Percentiles rank a stretch among this genome's conserved stretches.
phyloP scores from a whole-genome alignment of 148 eudicot genomes.

The Tetragonia tetragonoides region DNA sequence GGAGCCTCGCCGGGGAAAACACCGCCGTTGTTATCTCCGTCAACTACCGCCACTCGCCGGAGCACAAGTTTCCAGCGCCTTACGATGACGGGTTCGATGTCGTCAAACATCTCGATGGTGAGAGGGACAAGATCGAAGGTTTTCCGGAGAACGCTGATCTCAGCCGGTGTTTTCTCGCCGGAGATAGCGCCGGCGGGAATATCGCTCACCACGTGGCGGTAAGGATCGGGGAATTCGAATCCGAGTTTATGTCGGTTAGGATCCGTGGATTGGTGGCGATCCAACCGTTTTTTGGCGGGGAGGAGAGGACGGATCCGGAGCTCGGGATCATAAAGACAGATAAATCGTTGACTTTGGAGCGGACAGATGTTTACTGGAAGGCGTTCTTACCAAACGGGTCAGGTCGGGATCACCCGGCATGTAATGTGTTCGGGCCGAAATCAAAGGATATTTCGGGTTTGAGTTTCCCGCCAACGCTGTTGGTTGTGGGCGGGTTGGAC shows the following conservation, averaged over 20 bases:
- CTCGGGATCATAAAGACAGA: neutral
- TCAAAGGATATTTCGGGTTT: constrained; percentile 18
- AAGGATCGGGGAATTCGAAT: neutral
- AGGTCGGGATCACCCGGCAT: constrained; percentile 37
- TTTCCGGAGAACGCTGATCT: constrained; percentile 28
- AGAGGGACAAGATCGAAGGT: neutral
- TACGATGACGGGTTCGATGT: constrained; percentile 38
- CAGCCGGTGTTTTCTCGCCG: constrained; percentile 36
- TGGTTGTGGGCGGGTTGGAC: constrained; percentile 39
- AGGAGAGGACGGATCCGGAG: constrained; percentile 40
- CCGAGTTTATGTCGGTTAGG: constrained; percentile 21
- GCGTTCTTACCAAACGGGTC: constrained; percentile 42
- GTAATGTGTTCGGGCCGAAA: constrained; percentile 24
- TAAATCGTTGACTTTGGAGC: neutral
- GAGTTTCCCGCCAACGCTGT: constrained; percentile 32
- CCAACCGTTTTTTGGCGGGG: constrained; percentile 49
- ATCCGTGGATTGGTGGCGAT: constrained; percentile 33
- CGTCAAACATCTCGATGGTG: constrained; percentile 28
- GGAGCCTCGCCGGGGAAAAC: constrained; percentile 23
- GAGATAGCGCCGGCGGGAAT: constrained; percentile 49
- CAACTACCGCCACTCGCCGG: constrained; percentile 44
- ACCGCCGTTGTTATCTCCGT: constrained; percentile 36
- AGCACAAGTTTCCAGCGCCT: constrained; percentile 30
- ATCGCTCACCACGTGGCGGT: constrained; percentile 38
- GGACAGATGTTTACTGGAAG: constrained; percentile 41